These are phyloP conservation scores for Plasmodium sp. DNA, from an alignment of 169 alveolate genomes.

Conservation along the genomic window DNA sequence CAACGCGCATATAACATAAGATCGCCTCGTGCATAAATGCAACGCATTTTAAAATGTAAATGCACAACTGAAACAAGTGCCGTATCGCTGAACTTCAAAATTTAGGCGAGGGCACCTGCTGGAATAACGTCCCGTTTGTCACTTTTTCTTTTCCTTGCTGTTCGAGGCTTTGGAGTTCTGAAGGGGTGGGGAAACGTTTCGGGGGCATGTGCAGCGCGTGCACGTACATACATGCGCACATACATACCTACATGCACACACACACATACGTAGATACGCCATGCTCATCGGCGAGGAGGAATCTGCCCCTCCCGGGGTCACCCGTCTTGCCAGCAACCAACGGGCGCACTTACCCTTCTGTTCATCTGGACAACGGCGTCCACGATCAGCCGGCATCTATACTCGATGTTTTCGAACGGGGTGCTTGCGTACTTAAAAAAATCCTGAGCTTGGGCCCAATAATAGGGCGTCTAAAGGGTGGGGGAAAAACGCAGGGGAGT, in stretches of 20 bases:
- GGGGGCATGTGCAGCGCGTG: not conserved
- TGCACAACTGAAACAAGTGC: not conserved
- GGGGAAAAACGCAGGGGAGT: not conserved
- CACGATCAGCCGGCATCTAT: conserved; percentile 42
- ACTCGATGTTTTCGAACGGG: conserved; percentile 47
- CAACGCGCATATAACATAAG: not conserved
- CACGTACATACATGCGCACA: not conserved
- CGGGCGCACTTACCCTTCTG: not conserved
- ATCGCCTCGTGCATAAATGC: not conserved
- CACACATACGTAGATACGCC: not conserved
- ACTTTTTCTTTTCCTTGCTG: conserved; percentile 18
- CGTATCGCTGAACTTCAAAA: not conserved
- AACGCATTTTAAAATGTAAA: not conserved
- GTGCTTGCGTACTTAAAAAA: conserved; percentile 65
- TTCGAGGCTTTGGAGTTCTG: not conserved
- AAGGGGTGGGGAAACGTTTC: not conserved
- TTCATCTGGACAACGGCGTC: conserved; percentile 31
- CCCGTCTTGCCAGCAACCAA: not conserved
- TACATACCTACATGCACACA: not conserved
- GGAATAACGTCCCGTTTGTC: not conserved
- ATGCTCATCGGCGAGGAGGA: not conserved
- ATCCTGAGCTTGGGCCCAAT: conserved; percentile 58
- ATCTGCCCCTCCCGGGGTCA: not conserved
- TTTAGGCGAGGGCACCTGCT: not conserved
- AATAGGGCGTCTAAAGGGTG: conserved; percentile 40